A percentile compares a stretch with the other conserved stretches of the same genome.
phyloP scores from a whole-genome alignment of 345 rosid genomes.

The Eucalyptus leucophloia region DNA sequence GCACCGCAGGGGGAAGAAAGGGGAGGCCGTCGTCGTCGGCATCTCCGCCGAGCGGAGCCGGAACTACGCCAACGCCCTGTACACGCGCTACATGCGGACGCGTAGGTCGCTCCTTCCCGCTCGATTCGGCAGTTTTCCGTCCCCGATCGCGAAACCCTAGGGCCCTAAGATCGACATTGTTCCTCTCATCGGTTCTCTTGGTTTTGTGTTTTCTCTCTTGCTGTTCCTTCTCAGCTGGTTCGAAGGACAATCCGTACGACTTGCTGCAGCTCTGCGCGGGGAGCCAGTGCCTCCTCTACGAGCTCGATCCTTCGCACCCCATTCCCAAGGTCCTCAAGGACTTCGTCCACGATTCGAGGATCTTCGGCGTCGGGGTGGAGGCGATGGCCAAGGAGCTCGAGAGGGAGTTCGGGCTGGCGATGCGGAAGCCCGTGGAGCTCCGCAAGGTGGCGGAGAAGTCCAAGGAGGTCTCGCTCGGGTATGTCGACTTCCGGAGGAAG shows the following conservation, averaged over 20 bases:
- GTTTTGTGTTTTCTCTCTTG: background rate
- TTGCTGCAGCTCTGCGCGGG: background rate
- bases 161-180: background rate
- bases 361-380: background rate
- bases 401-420: background rate
- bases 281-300: background rate
- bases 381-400: background rate
- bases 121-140: background rate
- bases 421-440: background rate
- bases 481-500: background rate
- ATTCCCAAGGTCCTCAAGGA: background rate
- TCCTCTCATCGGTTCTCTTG: background rate
- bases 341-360: background rate
- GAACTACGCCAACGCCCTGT: background rate
- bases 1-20: background rate
- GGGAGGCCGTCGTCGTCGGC: background rate
- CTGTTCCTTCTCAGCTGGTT: background rate
- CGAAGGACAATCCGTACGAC: background rate
- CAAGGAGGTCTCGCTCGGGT: background rate
- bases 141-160: background rate
- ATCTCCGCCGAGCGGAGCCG: background rate
- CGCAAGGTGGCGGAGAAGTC: background rate
- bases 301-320: background rate
- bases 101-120: background rate
- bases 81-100: background rate